Evolutionary conservation across 2,329 filamentous ascomycete species (phyloP).

Genomic region (Stromatinia cepivora): DNA sequence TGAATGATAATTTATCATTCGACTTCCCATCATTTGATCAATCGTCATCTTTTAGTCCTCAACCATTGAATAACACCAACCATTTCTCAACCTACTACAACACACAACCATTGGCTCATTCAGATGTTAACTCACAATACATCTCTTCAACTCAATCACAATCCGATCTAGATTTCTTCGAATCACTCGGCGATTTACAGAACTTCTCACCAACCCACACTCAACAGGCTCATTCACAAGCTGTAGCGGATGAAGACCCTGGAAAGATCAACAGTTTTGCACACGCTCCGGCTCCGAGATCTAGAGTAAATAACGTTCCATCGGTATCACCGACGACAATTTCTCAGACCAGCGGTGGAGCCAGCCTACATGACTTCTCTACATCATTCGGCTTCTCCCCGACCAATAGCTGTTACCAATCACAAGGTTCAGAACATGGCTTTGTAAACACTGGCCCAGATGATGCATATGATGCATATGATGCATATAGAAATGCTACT

Average conservation of each 20-base stretch:
- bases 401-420: slow-evolving; percentile 9
- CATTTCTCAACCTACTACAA: background rate
- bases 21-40: slow-evolving; percentile 29
- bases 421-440: background rate
- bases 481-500: background rate
- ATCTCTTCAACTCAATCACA: background rate
- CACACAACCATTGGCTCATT: slow-evolving; percentile 3
- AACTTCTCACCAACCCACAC: background rate
- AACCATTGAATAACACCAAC: background rate
- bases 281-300: background rate
- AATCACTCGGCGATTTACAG: background rate
- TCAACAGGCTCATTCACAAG: slow-evolving; percentile 17
- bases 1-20: slow-evolving; percentile 22
- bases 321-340: background rate
- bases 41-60: slow-evolving; percentile 22
- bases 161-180: slow-evolving; percentile 7
- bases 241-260: slow-evolving; percentile 1
- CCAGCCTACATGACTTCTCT: background rate
- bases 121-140: slow-evolving; percentile 15
- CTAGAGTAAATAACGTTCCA: background rate
- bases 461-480: background rate
- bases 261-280: slow-evolving; percentile 7
- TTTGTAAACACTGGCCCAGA: background rate
- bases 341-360: background rate
- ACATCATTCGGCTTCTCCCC: background rate